Base-by-base conservation (phyloP, 2,329 filamentous ascomycete genomes). In the Penicillium sp. region DNA sequence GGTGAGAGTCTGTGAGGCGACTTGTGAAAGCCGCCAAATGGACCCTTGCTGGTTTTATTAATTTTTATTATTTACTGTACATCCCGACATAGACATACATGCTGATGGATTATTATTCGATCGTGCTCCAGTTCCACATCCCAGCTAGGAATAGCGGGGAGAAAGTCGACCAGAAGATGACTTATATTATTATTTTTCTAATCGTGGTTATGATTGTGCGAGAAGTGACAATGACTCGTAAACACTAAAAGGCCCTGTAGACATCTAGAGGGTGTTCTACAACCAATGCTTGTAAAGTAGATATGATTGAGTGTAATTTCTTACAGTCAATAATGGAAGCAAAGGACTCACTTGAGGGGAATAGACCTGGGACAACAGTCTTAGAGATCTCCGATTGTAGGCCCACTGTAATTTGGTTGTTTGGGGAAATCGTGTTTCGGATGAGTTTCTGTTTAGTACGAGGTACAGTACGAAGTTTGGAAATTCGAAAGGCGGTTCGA, bases 341-440 rank as follows among this genome's bases (percentile, higher is more conserved):
- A 44, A 44, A 44, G 22, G 43, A 31, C 40, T 43, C 40, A 13
- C 19, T 43, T 43, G 39, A 19, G 18, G 39, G 39, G 18, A 13
- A 39, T 3, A 41, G 39, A 10, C n/a, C 18, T 16, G 39, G 18
- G 14, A 14, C 16, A 39, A 13, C 19, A 27, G 22, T 46, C 22
- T 22, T 46, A 6, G 43, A 51, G 49, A 51, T 51, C 49, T 51
- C 33, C 47, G 47, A 50, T 64, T 62, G 53, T 55, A 50, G 50
- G 43, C 51, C 60, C 60, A 60, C 55, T 46, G 56, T 56, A 56
- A 60, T 56, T 54, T 60, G 35, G 31, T 31, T 31, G 31, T 31
- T 31, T 9, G 31, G 31, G 31, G 37, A 31, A 46, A 19, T 13
- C 16, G 24, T 49, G 46, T 49, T 49, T 49, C 46, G 27, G 46